Conservation (phyloP, 1,139 yeast species). For the Candida tunisiensis region DNA sequence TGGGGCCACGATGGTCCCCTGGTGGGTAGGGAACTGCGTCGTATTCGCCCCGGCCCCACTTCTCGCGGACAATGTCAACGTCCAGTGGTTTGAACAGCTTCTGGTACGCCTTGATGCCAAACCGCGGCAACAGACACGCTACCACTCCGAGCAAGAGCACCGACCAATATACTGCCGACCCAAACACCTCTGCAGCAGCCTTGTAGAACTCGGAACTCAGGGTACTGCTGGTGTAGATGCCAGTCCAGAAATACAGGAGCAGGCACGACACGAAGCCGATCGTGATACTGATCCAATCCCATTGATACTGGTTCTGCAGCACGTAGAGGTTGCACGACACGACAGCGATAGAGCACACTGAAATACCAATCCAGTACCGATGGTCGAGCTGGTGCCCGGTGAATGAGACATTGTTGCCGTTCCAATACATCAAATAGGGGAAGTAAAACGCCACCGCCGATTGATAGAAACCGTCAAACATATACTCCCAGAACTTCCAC, state of each 20-base stretch:
- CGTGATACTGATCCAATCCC: constrained; percentile 80
- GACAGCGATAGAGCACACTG: constrained; percentile 65
- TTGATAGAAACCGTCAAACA: constrained; percentile 80
- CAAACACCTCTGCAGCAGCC: constrained; percentile 60
- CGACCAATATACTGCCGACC: constrained; percentile 67
- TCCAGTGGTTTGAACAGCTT: constrained; percentile 59
- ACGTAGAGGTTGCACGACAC: constrained; percentile 69
- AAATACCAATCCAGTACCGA: constrained; percentile 72
- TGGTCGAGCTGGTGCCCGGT: constrained; percentile 63
- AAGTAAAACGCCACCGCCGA: constrained; percentile 73
- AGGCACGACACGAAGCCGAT: constrained; percentile 49
- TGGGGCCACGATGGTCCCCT: too few species aligned
- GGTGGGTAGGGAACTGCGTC: constrained; percentile 4
- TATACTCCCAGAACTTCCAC: constrained; percentile 65
- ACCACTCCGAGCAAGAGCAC: constrained; percentile 55
- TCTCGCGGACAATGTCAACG: constrained; percentile 74
- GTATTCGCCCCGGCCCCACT: constrained; percentile 12
- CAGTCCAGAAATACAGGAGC: constrained; percentile 74
- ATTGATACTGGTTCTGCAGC: constrained; percentile 66
- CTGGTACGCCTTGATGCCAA: constrained; percentile 43
- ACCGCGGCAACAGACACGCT: constrained; percentile 63
- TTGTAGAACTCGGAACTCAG: constrained; percentile 57
- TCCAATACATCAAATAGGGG: constrained; percentile 56
- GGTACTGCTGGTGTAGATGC: constrained; percentile 59
- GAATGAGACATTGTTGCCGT: constrained; percentile 36